Percentiles rank a stretch among this genome's conserved stretches.
These are phyloP conservation scores for Oryza brachyantha DNA, from an alignment of 176 grass and related monocot genomes.

Conservation along the genomic window DNA sequence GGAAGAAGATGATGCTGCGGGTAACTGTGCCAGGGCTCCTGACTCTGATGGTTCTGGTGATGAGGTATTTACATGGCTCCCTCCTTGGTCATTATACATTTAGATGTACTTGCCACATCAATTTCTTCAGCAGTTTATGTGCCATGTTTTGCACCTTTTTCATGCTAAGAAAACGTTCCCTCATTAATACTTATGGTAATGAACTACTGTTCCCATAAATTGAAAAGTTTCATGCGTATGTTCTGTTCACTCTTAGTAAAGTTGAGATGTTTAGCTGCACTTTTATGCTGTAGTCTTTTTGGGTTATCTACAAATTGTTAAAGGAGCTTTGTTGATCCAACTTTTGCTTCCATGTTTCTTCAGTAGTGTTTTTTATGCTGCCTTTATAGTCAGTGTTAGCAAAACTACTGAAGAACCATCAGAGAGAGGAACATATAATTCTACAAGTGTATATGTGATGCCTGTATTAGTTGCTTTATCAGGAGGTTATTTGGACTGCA, in stretches of 20 bases:
- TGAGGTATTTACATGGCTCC: conserved; percentile 43
- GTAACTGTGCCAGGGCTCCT: not conserved
- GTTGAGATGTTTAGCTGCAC: not conserved
- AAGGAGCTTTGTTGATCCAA: not conserved
- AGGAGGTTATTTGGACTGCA: not conserved
- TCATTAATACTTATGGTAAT: not conserved
- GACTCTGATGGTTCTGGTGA: conserved; percentile 49
- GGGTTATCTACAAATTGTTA: no score
- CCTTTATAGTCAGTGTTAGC: not conserved
- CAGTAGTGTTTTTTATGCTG: not conserved
- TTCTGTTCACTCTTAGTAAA: not conserved
- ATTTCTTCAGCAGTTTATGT: not conserved
- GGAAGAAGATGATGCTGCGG: conserved; percentile 41
- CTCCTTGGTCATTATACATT: not conserved
- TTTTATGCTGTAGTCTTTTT: not conserved
- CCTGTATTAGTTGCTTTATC: not conserved
- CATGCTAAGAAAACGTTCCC: not conserved
- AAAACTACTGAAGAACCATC: not conserved
- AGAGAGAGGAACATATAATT: not conserved
- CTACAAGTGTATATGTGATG: not conserved
- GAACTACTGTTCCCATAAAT: not conserved
- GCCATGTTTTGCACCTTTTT: not conserved
- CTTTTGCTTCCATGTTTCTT: not conserved
- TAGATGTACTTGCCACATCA: not conserved
- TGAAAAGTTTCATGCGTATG: not conserved